These are phyloP conservation scores for Neofusicoccum laricinum DNA, from an alignment of 2,329 filamentous ascomycete species.

Conservation along the genomic window DNA sequence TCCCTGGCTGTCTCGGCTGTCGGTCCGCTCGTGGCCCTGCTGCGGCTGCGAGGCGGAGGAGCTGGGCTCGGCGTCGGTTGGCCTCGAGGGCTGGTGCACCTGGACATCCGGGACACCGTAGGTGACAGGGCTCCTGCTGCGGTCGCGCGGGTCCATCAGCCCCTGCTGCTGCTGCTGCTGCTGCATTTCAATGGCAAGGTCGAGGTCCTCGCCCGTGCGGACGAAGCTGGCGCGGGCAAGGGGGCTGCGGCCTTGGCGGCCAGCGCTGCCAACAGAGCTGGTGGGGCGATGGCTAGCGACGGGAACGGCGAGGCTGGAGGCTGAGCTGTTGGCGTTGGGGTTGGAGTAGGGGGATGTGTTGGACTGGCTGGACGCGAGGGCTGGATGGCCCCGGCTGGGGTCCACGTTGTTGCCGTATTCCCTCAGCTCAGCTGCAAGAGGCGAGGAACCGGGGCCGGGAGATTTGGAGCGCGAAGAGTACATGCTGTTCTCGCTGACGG, in stretches of 20 bases:
- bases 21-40: conserved; percentile 27
- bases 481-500: conserved; percentile 23
- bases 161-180: conserved; percentile 29
- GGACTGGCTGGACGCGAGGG: neutral
- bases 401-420: neutral
- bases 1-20: conserved; percentile 34
- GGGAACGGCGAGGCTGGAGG: neutral
- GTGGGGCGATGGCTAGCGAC: neutral
- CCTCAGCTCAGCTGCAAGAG: neutral
- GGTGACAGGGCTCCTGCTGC: conserved; percentile 3
- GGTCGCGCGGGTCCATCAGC: conserved; percentile 8
- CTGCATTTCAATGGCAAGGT: conserved; percentile 33
- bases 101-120: neutral
- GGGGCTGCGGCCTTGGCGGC: conserved; percentile 38
- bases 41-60: conserved; percentile 14
- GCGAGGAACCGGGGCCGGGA: neutral
- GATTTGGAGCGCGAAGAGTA: conserved; percentile 7
- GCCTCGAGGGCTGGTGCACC: conserved; percentile 29
- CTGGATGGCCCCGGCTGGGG: neutral
- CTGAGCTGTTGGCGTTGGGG: neutral
- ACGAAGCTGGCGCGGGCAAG: conserved; percentile 45
- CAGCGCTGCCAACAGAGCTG: neutral
- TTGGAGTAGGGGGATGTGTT: neutral
- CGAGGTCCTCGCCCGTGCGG: conserved; percentile 31
- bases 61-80: conserved; percentile 30